Evolutionary conservation across 495 filamentous ascomycete species (phyloP), one percentile per base, ranked within the genome.

Genomic region (Aspergillus asperescens): DNA sequence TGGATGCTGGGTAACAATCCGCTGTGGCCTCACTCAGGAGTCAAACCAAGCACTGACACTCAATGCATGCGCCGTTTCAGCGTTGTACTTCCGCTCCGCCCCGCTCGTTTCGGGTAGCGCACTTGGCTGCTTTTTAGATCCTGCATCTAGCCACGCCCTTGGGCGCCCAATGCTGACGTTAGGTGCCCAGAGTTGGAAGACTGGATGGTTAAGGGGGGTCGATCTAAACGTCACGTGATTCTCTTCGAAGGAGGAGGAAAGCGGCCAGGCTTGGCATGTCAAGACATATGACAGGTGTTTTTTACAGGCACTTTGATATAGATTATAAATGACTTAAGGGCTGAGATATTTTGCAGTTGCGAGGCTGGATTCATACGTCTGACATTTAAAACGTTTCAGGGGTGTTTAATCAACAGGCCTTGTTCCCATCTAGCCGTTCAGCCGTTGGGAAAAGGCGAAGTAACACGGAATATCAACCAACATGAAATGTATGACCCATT

Each of bases 71-170:
- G 32, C 32, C 16, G 32, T 39, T 34, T 8, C 35, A 31, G 41
- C 41, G 48, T 37, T 31, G 25, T 19, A 7, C 7, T 35, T 54
- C 59, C 59, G 55, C 59, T 56, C 59, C 59, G 43, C 59, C 59
- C 52, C 39, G 34, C 29, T 39, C 39, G 8, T 44, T 54, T 58
- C 29, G 1, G 29, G 20, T 24, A 38, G 12, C n/a, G 45, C 25
- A 28, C 12, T n/a, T 39, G 50, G 56, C 59, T 56, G 56, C 49
- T 59, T 59, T 54, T 41, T 18, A 32, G 25, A 13, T 4, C 9
- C 27, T 35, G 41, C 9, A 5, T 24, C 37, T 23, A 15, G 29
- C 3, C 28, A 9, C 12, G 39, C 20, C 16, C 27, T n/a, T 25
- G n/a, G 24, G 19, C 20, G 22, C 34, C 46, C 46, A 49, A 49